Conservation (phyloP, 2,329 filamentous ascomycete genomes). For the Monosporascus sp. region DNA sequence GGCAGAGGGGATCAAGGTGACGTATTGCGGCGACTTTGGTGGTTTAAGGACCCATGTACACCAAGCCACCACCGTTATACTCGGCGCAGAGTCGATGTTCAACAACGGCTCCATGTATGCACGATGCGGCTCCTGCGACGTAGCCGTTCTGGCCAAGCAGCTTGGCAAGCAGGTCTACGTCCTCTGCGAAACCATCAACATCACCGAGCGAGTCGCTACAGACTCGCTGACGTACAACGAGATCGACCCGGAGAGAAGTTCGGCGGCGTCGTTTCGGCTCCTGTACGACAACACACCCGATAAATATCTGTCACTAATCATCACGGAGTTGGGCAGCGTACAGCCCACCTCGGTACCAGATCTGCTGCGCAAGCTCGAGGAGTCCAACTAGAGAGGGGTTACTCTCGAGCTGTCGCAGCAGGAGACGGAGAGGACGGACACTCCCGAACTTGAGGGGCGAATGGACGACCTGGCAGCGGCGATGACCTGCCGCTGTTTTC, state of each 20-base stretch:
- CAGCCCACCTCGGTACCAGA: conserved; percentile 79
- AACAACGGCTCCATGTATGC: conserved; percentile 90
- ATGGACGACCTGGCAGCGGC: not conserved
- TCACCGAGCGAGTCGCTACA: conserved; percentile 76
- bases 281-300: conserved; percentile 91
- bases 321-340: conserved; percentile 85
- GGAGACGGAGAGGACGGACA: not conserved
- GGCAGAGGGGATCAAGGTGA: conserved; percentile 66
- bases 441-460: not conserved
- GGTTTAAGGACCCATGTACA: conserved; percentile 71
- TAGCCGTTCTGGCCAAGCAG: conserved; percentile 77
- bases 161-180: conserved; percentile 77
- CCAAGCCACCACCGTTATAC: conserved; percentile 62
- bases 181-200: conserved; percentile 92
- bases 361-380: conserved; percentile 52
- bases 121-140: conserved; percentile 77
- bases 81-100: conserved; percentile 92
- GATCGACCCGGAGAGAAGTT: conserved; percentile 69
- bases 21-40: conserved; percentile 73
- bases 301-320: conserved; percentile 79
- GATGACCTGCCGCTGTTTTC: not conserved
- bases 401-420: not conserved
- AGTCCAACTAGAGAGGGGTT: conserved; percentile 37
- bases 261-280: conserved; percentile 51
- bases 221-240: conserved; percentile 95